These are phyloP conservation scores for Apophysomyces elegans DNA, from an alignment of 371 early-diverging fungal species.

Conservation along the genomic window DNA sequence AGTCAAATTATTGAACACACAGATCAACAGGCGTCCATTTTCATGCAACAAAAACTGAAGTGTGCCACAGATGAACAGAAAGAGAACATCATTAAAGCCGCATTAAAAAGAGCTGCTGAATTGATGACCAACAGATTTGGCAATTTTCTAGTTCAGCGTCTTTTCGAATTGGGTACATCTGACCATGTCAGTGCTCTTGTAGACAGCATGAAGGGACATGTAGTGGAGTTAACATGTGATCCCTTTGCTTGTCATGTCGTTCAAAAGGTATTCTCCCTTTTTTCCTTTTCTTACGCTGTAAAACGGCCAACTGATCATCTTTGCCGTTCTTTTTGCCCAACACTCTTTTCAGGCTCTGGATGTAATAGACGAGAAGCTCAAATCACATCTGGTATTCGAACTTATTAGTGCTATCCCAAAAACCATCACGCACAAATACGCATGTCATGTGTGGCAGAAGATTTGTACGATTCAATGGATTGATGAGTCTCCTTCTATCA, in stretches of 20 bases:
- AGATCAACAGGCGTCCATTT: slow-evolving; percentile 80
- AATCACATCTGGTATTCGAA: slow-evolving; percentile 62
- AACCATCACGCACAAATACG: slow-evolving; percentile 77
- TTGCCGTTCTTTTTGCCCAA: neutral
- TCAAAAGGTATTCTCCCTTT: slow-evolving; percentile 56
- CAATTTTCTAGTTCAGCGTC: slow-evolving; percentile 78
- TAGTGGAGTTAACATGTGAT: slow-evolving; percentile 69
- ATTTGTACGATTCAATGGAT: slow-evolving; percentile 74
- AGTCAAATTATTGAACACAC: slow-evolving; percentile 73
- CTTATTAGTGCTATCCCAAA: slow-evolving; percentile 66
- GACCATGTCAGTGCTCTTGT: slow-evolving; percentile 63
- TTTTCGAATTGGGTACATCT: slow-evolving; percentile 68
- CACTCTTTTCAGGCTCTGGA: slow-evolving; percentile 55
- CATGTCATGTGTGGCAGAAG: slow-evolving; percentile 85
- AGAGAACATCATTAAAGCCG: slow-evolving; percentile 62
- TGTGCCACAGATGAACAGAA: slow-evolving; percentile 58
- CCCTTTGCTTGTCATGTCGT: slow-evolving; percentile 84
- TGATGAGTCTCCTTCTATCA: slow-evolving; percentile 54
- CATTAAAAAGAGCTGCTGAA: slow-evolving; percentile 57
- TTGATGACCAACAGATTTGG: slow-evolving; percentile 81
- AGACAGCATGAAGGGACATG: slow-evolving; percentile 64
- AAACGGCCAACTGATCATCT: neutral
- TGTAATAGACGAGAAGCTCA: slow-evolving; percentile 64
- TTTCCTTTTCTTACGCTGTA: neutral
- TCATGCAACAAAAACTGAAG: slow-evolving; percentile 74